These are phyloP conservation scores for Bipolaris victoriae DNA, from an alignment of 2,329 filamentous ascomycete genomes.

Conservation along the genomic window DNA sequence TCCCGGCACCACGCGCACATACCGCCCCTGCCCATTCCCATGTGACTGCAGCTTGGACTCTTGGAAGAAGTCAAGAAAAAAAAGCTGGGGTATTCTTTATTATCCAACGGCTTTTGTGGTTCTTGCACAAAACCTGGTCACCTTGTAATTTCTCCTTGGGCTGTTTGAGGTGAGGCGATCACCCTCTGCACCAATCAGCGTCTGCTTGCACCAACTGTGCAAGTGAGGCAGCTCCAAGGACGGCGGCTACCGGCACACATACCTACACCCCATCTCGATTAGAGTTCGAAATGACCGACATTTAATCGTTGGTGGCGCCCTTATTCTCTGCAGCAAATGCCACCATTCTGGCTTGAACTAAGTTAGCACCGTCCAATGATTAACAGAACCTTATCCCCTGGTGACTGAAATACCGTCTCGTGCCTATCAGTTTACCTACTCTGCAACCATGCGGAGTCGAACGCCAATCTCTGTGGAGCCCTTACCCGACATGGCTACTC, in stretches of 20 bases:
- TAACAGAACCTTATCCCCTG: not conserved
- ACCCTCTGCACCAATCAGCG: not conserved
- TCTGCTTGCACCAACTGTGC: not conserved
- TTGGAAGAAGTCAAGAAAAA: not conserved
- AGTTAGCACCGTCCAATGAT: not conserved
- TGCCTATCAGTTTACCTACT: no score
- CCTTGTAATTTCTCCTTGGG: slow-evolving; percentile 3
- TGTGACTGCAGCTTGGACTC: not conserved
- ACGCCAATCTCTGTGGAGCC: not conserved
- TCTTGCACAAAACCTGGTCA: slow-evolving; percentile 4
- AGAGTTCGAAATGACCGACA: not conserved
- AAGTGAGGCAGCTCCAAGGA: not conserved
- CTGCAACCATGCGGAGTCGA: not conserved
- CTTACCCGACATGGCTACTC: not conserved
- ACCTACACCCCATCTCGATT: not conserved
- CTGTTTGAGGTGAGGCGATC: slow-evolving; percentile 2
- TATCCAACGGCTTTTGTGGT: slow-evolving; percentile 11
- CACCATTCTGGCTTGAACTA: not conserved
- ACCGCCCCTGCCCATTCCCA: not conserved
- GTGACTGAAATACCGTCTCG: no score
- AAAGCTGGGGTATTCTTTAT: slow-evolving; percentile 16
- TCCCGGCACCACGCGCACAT: not conserved
- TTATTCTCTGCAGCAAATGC: not conserved
- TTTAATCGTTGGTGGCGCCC: not conserved
- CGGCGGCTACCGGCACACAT: slow-evolving; percentile 1